Base-by-base conservation (phyloP, 2,329 filamentous ascomycete genomes). In the Cladophialophora immunda region DNA sequence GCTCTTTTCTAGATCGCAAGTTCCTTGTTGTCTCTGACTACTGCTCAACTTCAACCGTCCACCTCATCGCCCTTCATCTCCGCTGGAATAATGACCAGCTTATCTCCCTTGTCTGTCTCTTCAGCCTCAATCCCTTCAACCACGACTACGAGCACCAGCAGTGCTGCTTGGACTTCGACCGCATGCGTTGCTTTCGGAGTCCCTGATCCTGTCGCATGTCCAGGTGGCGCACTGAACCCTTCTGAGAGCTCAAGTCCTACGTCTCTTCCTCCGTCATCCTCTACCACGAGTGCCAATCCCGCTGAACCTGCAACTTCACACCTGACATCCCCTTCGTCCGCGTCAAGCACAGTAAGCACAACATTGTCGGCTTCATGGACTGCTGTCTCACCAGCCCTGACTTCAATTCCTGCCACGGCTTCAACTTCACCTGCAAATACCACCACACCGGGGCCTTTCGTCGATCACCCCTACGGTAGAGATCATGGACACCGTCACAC, bases 141-240 rank as follows among this genome's bases (percentile, higher is more conserved):
- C 45, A 62, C 29, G 9, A n/a, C 58, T 4, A 22, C 45, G 8
- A 53, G 45, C 58, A 25, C 2, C 30, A 54, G 45, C 17, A 34
- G 29, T 30, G 8, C 34, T 62, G 13, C 32, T n/a, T 62, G 38
- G n/a, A 25, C 41, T 9, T 11, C 58, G 25, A 62, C 30, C 17
- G 29, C 47, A 29, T 62, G 58, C 27, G 50, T 53, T 53, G 47
- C 22, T 36, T 36, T 53, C 17, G 47, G 47, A 36, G 47, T 50
- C 15, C 58, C 58, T 59, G 29, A 59, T 22, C 47, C 29, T 38
- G 47, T 25, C n/a, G 34, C 30, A 19, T 62, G 47, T 62, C 29
- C 47, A n/a, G 58, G 45, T 25, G 58, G 32, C 53, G n/a, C 19
- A 9, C 29, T 55, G 53, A 29, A 55, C 25, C 27, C 53, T 32